These are phyloP conservation scores for Dryas drummondii DNA, from an alignment of 306 rosid species.

Conservation along the genomic window DNA sequence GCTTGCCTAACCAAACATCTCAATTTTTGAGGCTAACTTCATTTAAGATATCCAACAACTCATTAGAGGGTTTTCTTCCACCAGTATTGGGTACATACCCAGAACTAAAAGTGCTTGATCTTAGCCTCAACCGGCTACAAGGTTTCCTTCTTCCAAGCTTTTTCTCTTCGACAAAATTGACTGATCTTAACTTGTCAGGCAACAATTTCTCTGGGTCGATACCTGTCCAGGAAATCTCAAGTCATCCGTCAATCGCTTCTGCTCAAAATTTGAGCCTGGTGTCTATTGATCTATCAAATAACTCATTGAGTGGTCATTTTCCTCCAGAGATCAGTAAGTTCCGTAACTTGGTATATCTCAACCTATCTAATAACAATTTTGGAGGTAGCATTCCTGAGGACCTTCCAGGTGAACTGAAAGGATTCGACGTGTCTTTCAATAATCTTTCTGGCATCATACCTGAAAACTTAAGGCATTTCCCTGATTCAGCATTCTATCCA, in stretches of 20 bases:
- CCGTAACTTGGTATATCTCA: slow-evolving; percentile 51
- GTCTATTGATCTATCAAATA: slow-evolving; percentile 69
- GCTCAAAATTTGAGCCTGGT: slow-evolving; percentile 43
- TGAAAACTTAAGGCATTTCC: slow-evolving; percentile 51
- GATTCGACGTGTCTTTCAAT: slow-evolving; percentile 61
- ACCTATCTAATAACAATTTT: slow-evolving; percentile 55
- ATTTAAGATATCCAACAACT: slow-evolving; percentile 60
- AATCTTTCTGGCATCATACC: slow-evolving; percentile 71
- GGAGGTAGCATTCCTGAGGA: slow-evolving; percentile 63
- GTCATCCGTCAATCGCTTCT: slow-evolving; percentile 26
- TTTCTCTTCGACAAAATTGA: slow-evolving; percentile 59
- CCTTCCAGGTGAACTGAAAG: slow-evolving; percentile 57
- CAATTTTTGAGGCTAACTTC: slow-evolving; percentile 60
- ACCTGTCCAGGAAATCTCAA: slow-evolving; percentile 33
- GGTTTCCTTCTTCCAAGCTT: slow-evolving; percentile 57
- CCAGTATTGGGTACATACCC: slow-evolving; percentile 58
- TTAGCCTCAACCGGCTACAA: slow-evolving; percentile 63
- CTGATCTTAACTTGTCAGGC: slow-evolving; percentile 55
- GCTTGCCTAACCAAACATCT: slow-evolving; percentile 48
- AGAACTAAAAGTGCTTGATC: slow-evolving; percentile 61
- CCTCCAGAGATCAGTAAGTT: slow-evolving; percentile 51
- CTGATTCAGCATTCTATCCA: slow-evolving; percentile 76
- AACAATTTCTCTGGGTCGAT: slow-evolving; percentile 64
- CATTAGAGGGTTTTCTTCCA: slow-evolving; percentile 67
- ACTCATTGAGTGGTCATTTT: slow-evolving; percentile 60